Evolutionary conservation across 192 early-diverging fungal species (phyloP).

Genomic region (Spinellus fusiger): DNA sequence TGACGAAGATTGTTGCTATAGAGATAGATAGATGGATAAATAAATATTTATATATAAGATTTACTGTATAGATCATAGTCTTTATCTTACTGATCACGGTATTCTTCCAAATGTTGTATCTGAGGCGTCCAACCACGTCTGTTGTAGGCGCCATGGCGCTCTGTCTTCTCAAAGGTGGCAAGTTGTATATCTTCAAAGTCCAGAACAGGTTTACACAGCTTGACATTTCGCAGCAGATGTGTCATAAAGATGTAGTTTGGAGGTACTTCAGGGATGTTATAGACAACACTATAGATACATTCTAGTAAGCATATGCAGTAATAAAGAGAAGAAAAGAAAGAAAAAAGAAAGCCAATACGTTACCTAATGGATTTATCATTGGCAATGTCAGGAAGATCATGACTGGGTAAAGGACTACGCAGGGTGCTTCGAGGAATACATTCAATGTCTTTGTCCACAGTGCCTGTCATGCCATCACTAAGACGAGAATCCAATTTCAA

Average conservation of each 20-base stretch:
- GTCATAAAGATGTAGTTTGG: conserved; percentile 15
- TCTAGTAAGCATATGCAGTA: neutral
- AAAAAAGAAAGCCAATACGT: neutral
- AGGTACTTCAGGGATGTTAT: conserved; percentile 19
- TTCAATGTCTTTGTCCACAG: conserved; percentile 47
- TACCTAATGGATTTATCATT: conserved; percentile 58
- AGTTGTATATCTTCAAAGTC: conserved; percentile 36
- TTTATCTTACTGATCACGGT: conserved; percentile 25
- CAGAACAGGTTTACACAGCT: conserved; percentile 23
- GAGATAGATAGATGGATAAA: conserved; percentile 9
- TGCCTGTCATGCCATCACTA: conserved; percentile 53
- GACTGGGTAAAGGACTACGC: conserved; percentile 45
- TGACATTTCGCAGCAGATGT: conserved; percentile 21
- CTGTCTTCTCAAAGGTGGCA: conserved; percentile 40
- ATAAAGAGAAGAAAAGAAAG: neutral
- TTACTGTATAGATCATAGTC: neutral
- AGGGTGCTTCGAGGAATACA: conserved; percentile 60
- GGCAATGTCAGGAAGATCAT: conserved; percentile 51
- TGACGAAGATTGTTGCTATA: conserved; percentile 16
- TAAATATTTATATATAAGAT: neutral
- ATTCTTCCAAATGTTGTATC: conserved; percentile 27
- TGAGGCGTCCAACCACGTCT: conserved; percentile 35
- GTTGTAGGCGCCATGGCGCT: conserved; percentile 28
- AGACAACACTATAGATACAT: conserved; percentile 25
- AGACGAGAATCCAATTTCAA: conserved; percentile 45